phyloP scores from a whole-genome alignment of 2,329 filamentous ascomycete genomes.

The Catunica adiposa region DNA sequence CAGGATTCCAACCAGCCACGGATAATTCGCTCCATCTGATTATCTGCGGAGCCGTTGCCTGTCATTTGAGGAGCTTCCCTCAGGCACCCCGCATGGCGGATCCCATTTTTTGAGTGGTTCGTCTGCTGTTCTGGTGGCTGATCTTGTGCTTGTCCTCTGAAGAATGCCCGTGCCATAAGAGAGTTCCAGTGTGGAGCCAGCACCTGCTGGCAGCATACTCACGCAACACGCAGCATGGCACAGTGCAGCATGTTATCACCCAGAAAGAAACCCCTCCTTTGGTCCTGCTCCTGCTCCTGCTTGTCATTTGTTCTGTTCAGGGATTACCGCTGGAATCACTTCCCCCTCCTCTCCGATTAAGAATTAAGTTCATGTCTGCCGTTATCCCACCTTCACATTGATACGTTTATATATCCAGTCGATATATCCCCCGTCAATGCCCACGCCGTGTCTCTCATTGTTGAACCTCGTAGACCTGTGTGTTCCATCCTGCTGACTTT shows the following conservation, averaged over 20 bases:
- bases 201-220: too few species aligned
- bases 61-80: not conserved
- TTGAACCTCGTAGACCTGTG: not conserved
- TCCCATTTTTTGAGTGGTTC: not conserved
- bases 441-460: not conserved
- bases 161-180: not conserved
- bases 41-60: not conserved
- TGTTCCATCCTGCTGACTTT: not conserved
- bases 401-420: not conserved
- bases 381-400: not conserved
- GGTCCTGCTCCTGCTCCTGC: not conserved
- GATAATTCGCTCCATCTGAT: not conserved
- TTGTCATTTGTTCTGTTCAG: not conserved
- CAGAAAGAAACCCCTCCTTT: not conserved
- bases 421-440: not conserved
- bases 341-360: not conserved
- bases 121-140: not conserved
- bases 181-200: not conserved
- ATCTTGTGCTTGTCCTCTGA: not conserved
- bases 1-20: not conserved
- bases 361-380: not conserved
- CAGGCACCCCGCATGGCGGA: not conserved
- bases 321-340: too few species aligned
- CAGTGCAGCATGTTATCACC: too few species aligned
- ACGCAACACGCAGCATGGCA: too few species aligned